Evolutionary conservation across 1,284 basidiomycete genomes (phyloP), one percentile per base, ranked within the genome.

Genomic region (Apiotrichum porosum): DNA sequence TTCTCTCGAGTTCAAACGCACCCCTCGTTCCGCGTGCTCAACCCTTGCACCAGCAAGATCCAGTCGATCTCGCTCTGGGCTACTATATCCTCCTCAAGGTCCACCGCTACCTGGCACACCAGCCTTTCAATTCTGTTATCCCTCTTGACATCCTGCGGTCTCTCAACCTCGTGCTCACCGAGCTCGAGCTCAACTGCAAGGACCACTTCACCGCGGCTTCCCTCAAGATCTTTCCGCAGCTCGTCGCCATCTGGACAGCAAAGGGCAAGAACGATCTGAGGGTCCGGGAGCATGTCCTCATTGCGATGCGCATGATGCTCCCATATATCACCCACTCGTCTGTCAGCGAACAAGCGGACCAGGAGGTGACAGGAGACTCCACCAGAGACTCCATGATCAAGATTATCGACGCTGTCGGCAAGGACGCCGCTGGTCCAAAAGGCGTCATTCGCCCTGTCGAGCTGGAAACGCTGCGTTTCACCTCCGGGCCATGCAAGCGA

Each of bases 191-290:
- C 46, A 94, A 94, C 65, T 77, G 75, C 46, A 80, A 78, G 28
- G 65, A 76, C 2, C 76, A 79, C 1, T 79, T 89, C 37, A 75
- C 79, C 8, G 62, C 68, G 10, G 83, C 87, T 46, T 82, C 86
- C 0, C 68, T 74, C 9, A 72, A 72, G 26, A 72, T 83, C 1
- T 88, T 88, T 82, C 75, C 81, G 37, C 66, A 72, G 9, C 65
- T 95, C 5, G 75, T 90, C 2, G 71, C 69, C 2, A 71, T 92
- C 21, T 94, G 89, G 88, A 75, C 78, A 2, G 83, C 83, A 8
- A 87, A 86, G 71, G 84, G 83, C 64, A 86, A 88, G 58, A 39
- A 44, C 13, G 50, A 56, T 18, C 81, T 84, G 57, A 76, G 78
- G 8, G 74, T 91, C 15, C 68, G 73, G 38, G 76, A 78, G 48